Evolutionary conservation across 148 eudicot species (phyloP), one percentile per base, ranked within the genome.

Genomic region (Chenopodium quinoa): DNA sequence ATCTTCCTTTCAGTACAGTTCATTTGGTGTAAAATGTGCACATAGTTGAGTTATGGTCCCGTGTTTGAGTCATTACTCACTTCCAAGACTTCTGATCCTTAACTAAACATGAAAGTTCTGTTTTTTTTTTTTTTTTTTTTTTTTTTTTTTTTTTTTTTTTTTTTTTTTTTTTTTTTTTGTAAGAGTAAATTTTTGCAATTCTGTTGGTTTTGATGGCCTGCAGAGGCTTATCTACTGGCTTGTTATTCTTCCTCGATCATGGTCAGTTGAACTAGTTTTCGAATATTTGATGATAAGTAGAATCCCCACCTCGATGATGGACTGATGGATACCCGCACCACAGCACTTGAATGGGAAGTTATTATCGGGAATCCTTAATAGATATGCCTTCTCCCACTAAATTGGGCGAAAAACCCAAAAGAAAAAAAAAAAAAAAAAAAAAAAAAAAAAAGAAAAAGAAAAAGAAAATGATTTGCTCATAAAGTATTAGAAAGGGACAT

Each of bases 1-100:
- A 11, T 60, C 31, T 56, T 64, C 12, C 3, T 69, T 77, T 40
- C n/a, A 47, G 83, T 77, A 81, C 78, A 81, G 75, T 77, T 25
- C 29, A 64, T 73, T 63, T 37, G 2, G 69, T 72, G 81, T 81
- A 74, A 71, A 72, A 76, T 32, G n/a, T 77, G 81, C 84, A 73
- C 71, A 77, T 78, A 60, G 40, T 65, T 77, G 80, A 62, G 34
- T 56, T 76, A 16, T 70, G 44, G 44, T 73, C 71, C 71, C 23
- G 1, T 80, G 56, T 79, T 79, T 69, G 60, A 74, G 75, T 83
- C 50, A 73, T 29, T 16, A 14, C 12, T 46, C 37, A 19, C 22
- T 44, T 79, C 56, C 47, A 25, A 40, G 75, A 37, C 58, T 72
- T 64, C 66, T 40, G 29, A 50, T 71, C 80, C 48, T 62, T 19